A percentile compares a stretch with the other conserved stretches of the same genome.
phyloP scores from a whole-genome alignment of 2,329 filamentous ascomycete genomes.

The Neonectria hederae region DNA sequence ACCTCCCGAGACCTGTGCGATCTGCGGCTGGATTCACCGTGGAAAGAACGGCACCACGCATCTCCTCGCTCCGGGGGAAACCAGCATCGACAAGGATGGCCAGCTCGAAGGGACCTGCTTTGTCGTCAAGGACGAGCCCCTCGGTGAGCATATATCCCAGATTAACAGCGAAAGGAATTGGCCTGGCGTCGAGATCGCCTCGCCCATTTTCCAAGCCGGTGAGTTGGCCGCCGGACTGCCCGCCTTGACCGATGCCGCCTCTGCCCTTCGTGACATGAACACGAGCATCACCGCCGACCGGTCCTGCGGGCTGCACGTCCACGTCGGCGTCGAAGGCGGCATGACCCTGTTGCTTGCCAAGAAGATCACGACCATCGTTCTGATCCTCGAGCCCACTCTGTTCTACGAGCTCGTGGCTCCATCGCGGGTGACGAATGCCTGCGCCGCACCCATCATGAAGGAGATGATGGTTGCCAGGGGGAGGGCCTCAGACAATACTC shows the following conservation, averaged over 20 bases:
- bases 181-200: constrained; percentile 32
- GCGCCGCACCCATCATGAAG: constrained; percentile 4
- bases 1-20: background rate
- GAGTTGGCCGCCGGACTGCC: constrained; percentile 33
- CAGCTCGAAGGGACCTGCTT: constrained; percentile 20
- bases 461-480: background rate
- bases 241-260: constrained; percentile 9
- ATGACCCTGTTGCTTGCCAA: constrained; percentile 37
- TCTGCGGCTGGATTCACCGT: background rate
- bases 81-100: background rate
- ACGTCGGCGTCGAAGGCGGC: constrained; percentile 36
- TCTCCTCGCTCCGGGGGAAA: background rate
- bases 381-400: constrained; percentile 34
- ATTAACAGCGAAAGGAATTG: constrained; percentile 9
- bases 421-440: background rate
- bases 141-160: background rate
- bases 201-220: constrained; percentile 28
- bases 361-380: constrained; percentile 33
- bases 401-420: constrained; percentile 19
- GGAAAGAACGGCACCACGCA: background rate
- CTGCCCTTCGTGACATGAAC: constrained; percentile 17
- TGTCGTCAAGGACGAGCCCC: constrained; percentile 25
- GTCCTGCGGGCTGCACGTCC: constrained; percentile 40
- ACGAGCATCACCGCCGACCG: constrained; percentile 25
- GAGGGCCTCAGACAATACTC: background rate